Evolutionary conservation across 2,329 filamentous ascomycete species (phyloP).

Genomic region (Trichoderma harzianum): DNA sequence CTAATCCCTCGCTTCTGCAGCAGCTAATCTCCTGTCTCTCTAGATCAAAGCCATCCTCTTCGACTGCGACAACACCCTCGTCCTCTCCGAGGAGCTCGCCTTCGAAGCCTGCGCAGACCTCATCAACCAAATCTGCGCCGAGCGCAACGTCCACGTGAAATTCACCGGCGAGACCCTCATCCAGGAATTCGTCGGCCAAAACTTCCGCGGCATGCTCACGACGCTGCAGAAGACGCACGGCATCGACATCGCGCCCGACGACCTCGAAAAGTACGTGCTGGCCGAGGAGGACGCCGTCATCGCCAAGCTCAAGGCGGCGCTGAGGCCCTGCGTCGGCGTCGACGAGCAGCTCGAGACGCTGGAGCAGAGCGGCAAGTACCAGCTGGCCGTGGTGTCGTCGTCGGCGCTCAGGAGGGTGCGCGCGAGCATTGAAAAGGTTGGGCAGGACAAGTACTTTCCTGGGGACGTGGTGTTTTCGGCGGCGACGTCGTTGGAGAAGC

Average conservation of each 20-base stretch:
- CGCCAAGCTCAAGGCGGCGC: conserved; percentile 67
- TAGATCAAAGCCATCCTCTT: conserved; percentile 68
- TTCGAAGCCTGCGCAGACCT: conserved; percentile 89
- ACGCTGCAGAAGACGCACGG: conserved; percentile 71
- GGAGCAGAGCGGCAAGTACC: conserved; percentile 58
- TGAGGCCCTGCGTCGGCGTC: conserved; percentile 66
- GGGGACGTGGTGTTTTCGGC: conserved; percentile 75
- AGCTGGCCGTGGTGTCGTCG: conserved; percentile 75
- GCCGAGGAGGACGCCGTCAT: conserved; percentile 82
- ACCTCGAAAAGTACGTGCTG: conserved; percentile 70
- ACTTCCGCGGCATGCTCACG: conserved; percentile 88
- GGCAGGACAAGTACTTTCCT: conserved; percentile 77
- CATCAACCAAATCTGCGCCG: conserved; percentile 78
- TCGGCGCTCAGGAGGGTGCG: conserved; percentile 74
- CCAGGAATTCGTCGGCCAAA: conserved; percentile 85
- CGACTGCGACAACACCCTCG: conserved; percentile 88
- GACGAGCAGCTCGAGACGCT: conserved; percentile 66
- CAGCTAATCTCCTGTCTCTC: background rate
- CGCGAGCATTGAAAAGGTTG: conserved; percentile 75
- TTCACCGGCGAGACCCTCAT: conserved; percentile 80
- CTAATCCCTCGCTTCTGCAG: background rate
- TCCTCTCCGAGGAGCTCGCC: conserved; percentile 84
- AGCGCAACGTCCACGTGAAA: conserved; percentile 58
- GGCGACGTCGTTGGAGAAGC: conserved; percentile 70
- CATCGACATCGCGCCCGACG: conserved; percentile 65